Evolutionary conservation across 805 yeast species (phyloP).

Genomic region (Cyberlindnera amylophila): DNA sequence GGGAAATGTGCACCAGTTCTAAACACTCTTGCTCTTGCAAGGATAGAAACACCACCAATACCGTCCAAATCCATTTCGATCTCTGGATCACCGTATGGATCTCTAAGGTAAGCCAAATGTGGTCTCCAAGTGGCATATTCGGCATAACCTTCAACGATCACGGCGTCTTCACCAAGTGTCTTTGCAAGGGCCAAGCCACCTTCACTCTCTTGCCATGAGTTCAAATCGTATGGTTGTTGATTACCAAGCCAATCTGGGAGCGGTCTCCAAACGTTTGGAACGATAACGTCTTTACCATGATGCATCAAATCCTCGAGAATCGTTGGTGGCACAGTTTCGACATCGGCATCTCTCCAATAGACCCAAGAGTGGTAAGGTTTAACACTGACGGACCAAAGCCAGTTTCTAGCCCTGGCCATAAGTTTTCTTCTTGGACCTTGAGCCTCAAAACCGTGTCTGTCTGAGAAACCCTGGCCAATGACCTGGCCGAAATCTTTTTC

Average conservation of each 20-base stretch:
- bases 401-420: conserved; percentile 95
- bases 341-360: conserved; percentile 97
- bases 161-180: conserved; percentile 84
- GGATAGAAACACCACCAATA: conserved; percentile 94
- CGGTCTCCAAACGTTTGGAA: conserved; percentile 93
- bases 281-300: conserved; percentile 87
- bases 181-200: conserved; percentile 78
- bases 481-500: conserved; percentile 93
- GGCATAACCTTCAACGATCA: conserved; percentile 94
- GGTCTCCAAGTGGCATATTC: conserved; percentile 99
- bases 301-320: conserved; percentile 91
- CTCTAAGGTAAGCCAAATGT: conserved; percentile 90
- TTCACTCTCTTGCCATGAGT: conserved; percentile 83
- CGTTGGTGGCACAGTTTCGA: conserved; percentile 81
- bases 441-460: conserved; percentile 93
- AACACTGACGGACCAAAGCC: conserved; percentile 85
- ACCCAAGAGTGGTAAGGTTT: conserved; percentile 95
- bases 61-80: conserved; percentile 94
- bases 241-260: conserved; percentile 83
- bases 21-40: conserved; percentile 85
- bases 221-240: conserved; percentile 81
- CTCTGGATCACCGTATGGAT: conserved; percentile 92
- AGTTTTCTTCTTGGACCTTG: conserved; percentile 94
- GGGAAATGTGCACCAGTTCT: conserved; percentile 93
- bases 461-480: conserved; percentile 90